Evolutionary conservation across 371 early-diverging fungal genomes (phyloP), one percentile per base, ranked within the genome.

Genomic region (Actinomortierella wolfii): DNA sequence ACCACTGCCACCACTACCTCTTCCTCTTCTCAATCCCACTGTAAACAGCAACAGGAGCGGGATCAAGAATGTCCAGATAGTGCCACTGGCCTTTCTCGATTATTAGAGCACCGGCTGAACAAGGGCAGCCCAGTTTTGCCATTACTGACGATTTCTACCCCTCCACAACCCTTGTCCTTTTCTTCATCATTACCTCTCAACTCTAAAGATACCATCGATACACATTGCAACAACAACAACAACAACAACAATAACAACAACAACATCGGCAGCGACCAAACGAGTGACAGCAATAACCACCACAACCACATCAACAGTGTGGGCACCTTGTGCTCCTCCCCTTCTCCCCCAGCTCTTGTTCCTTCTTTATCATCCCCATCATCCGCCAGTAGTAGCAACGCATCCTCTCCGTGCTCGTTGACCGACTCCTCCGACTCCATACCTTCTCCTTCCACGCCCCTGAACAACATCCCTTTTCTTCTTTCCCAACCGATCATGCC

Each of bases 51-150:
- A 2, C 55, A 51, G 9, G 69, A 60, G 45, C 57, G 64, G 28
- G 64, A 60, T 39, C 43, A 52, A 21, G 50, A 60, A 55, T 64
- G 59, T 49, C 70, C 64, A 42, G 70, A 60, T 18, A 61, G 54
- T 14, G 57, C 57, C 41, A 47, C 58, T 9, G 51, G 57, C 6
- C 64, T 61, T 46, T 64, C 70, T 25, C 60, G 59, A 20, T 25
- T 59, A 40, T 57, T 54, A 57, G 53, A 48, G 50, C 28, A 51
- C 21, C 25, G 17, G 51, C 34, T 17, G 45, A 43, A 44, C 39
- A 68, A 68, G 45, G 54, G 50, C 40, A 6, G 49, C 2, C 45
- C 26, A 7, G 45, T 61, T 14, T 25, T 50, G 39, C 55, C 61
- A 49, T 42, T 50, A 20, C 55, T 63, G 53, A 59, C 59, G 48